Conservation (phyloP, 140 eudicot genomes). For the Senecio squalidus region DNA sequence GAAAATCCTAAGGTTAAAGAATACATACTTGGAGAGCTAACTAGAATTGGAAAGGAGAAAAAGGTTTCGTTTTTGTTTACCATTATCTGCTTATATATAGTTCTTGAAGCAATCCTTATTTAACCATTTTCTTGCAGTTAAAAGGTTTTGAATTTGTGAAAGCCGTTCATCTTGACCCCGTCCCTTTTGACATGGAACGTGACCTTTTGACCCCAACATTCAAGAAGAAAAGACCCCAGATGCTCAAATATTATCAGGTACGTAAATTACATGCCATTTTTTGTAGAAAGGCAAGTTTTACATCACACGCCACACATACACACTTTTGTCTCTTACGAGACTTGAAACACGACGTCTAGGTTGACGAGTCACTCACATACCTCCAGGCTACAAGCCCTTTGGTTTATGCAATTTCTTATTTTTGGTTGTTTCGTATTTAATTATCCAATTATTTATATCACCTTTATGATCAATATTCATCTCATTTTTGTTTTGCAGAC, state of each 20-base stretch:
- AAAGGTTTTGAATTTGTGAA: conserved; percentile 91
- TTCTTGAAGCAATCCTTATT: not conserved
- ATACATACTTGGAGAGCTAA: conserved; percentile 63
- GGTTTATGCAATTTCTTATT: too few species aligned
- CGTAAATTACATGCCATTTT: too few species aligned
- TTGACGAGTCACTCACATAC: not conserved
- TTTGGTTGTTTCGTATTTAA: not conserved
- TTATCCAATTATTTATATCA: not conserved
- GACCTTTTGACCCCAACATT: conserved; percentile 97
- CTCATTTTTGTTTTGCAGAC: conserved; percentile 1
- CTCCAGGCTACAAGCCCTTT: not conserved
- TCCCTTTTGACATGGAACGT: conserved; percentile 95
- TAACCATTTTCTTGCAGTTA: conserved; percentile 41
- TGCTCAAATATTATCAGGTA: conserved; percentile 89
- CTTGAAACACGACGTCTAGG: too few species aligned
- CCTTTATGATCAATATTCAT: conserved; percentile 36
- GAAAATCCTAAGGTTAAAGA: conserved; percentile 62
- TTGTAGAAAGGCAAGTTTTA: too few species aligned
- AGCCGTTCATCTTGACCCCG: conserved; percentile 89
- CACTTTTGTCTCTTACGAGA: too few species aligned
- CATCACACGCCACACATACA: too few species aligned
- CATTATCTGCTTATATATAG: not conserved
- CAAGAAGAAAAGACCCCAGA: conserved; percentile 93
- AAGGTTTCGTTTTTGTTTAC: conserved; percentile 35
- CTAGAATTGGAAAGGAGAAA: conserved; percentile 71